These are phyloP conservation scores for Lecanicillium sp. DNA, from an alignment of 2,329 filamentous ascomycete species.

Conservation along the genomic window DNA sequence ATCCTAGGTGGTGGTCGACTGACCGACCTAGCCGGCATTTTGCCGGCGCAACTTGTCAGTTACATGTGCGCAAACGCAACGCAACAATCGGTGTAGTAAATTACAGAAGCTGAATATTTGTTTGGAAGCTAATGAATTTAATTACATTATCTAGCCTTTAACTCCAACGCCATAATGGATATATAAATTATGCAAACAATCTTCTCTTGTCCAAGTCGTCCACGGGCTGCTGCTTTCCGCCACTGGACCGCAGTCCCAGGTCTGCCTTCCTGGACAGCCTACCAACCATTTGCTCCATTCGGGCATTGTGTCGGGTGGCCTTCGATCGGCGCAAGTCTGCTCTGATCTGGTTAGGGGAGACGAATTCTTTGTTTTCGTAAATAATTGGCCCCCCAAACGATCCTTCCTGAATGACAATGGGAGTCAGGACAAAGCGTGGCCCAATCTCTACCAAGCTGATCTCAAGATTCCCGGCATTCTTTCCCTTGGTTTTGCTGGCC, in stretches of 20 bases:
- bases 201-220: constrained; percentile 69
- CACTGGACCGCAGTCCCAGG: constrained; percentile 63
- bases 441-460: constrained; percentile 87
- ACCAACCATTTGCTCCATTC: constrained; percentile 67
- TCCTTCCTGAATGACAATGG: constrained; percentile 90
- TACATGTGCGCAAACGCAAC: too few relatives aligned
- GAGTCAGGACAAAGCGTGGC: constrained; percentile 84
- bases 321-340: constrained; percentile 69
- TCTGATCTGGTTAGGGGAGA: constrained; percentile 90
- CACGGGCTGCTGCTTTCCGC: constrained; percentile 52
- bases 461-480: constrained; percentile 70
- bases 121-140: neutral
- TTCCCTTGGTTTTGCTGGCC: constrained; percentile 26
- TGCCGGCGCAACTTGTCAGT: neutral
- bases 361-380: constrained; percentile 96
- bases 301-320: constrained; percentile 67
- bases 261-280: constrained; percentile 65
- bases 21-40: constrained; percentile 2
- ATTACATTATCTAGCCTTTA: constrained; percentile 8
- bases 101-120: too few relatives aligned
- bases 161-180: constrained; percentile 6
- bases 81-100: too few relatives aligned
- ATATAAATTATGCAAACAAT: constrained; percentile 56
- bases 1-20: too few relatives aligned
- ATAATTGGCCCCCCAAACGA: constrained; percentile 94